Percentiles rank a stretch among this genome's conserved stretches.
phyloP scores from a whole-genome alignment of 2,329 filamentous ascomycete species.

The Fusarium falciforme region DNA sequence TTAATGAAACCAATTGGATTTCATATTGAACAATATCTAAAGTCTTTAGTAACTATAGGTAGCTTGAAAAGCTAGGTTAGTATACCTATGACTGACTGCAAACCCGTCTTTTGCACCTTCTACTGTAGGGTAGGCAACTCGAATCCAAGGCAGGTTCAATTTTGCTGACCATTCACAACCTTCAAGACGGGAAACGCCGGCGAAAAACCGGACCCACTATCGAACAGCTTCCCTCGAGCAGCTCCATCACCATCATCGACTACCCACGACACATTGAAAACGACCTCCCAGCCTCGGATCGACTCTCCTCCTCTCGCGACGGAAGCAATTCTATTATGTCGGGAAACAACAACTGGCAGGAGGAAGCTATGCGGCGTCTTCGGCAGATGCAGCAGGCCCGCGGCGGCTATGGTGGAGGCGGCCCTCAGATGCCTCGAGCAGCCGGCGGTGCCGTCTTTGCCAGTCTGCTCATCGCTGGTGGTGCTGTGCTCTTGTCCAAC shows the following conservation, averaged over 20 bases:
- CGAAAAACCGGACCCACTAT: constrained; percentile 42
- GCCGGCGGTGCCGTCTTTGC: constrained; percentile 55
- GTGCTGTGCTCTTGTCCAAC: constrained; percentile 65
- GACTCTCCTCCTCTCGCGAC: constrained; percentile 1
- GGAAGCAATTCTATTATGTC: constrained; percentile 44
- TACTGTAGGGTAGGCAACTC: background rate
- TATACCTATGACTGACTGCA: background rate
- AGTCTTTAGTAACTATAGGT: background rate
- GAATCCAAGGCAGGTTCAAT: background rate
- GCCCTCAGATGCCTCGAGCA: constrained; percentile 56
- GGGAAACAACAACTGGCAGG: constrained; percentile 55
- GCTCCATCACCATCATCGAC: constrained; percentile 43
- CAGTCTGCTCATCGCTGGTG: constrained; percentile 59
- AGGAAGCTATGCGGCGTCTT: constrained; percentile 64
- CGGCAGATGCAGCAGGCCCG: constrained; percentile 60
- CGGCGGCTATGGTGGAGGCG: constrained; percentile 57
- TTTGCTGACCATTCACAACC: constrained; percentile 9
- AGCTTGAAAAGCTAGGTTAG: background rate
- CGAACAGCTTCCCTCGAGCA: constrained; percentile 42
- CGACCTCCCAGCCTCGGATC: constrained; percentile 24
- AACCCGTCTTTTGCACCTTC: background rate
- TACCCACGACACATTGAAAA: constrained; percentile 19
- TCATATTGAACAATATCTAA: background rate
- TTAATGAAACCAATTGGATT: background rate
- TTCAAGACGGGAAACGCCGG: constrained; percentile 34